These are phyloP conservation scores for Triticum dicoccoides DNA, from an alignment of 176 grass and related monocot species.

Conservation along the genomic window DNA sequence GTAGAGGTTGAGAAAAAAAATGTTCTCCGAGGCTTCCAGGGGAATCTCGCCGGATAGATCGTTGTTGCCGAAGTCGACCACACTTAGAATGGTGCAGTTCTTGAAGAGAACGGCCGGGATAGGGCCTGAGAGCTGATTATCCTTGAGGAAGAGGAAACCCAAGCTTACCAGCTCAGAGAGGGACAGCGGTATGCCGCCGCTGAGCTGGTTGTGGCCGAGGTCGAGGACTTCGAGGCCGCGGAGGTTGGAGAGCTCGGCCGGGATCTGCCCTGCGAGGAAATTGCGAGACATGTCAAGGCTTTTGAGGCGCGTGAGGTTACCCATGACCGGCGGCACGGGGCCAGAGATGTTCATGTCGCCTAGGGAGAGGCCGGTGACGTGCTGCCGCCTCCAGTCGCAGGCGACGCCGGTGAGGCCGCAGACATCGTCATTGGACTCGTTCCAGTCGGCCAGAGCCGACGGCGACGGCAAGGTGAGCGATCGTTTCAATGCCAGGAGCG, in stretches of 20 bases:
- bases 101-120: conserved; percentile 55
- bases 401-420: conserved; percentile 54
- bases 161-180: conserved; percentile 28
- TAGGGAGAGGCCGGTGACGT: conserved; percentile 41
- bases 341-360: conserved; percentile 26
- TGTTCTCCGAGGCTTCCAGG: not conserved
- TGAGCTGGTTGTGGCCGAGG: conserved; percentile 42
- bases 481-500: conserved; percentile 62
- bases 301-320: conserved; percentile 43
- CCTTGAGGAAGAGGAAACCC: conserved; percentile 32
- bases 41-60: conserved; percentile 53
- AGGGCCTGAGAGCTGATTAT: conserved; percentile 42
- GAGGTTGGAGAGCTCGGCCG: conserved; percentile 55
- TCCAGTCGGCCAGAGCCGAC: conserved; percentile 55
- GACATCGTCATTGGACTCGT: conserved; percentile 49
- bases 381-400: conserved; percentile 50
- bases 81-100: conserved; percentile 35
- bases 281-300: conserved; percentile 53
- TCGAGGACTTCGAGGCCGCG: not conserved
- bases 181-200: conserved; percentile 31
- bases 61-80: conserved; percentile 47
- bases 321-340: conserved; percentile 24
- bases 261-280: conserved; percentile 51
- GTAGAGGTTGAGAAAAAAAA: conserved; percentile 44
- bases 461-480: conserved; percentile 21